phyloP scores from a whole-genome alignment of 805 yeast species.

The Scheffersomyces stipitis region DNA sequence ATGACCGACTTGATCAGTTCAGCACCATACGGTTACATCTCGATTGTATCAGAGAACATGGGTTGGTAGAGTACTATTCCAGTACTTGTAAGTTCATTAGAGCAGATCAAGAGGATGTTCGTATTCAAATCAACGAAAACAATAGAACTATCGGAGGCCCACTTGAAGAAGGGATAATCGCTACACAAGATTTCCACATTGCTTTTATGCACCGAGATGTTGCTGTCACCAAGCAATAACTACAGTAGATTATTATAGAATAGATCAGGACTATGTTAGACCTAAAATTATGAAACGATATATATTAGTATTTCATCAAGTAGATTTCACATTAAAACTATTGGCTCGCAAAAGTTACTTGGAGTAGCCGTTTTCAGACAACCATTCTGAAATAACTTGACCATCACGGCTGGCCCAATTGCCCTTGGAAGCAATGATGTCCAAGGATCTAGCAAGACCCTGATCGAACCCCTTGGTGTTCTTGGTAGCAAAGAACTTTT shows the following conservation, averaged over 20 bases:
- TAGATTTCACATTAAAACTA: background rate
- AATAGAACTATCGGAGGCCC: slow-evolving; percentile 12
- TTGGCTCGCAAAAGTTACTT: background rate
- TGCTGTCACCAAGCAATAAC: no score
- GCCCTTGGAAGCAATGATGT: slow-evolving; percentile 54
- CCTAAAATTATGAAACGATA: background rate
- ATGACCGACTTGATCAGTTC: slow-evolving; percentile 1
- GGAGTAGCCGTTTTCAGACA: slow-evolving; percentile 36
- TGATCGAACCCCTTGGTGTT: slow-evolving; percentile 65
- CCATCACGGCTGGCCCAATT: slow-evolving; percentile 61
- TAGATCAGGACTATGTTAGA: no score
- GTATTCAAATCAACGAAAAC: slow-evolving; percentile 12
- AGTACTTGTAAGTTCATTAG: slow-evolving; percentile 37
- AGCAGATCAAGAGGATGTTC: slow-evolving; percentile 18
- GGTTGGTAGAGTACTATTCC: slow-evolving; percentile 45
- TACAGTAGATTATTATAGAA: no score
- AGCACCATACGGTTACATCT: slow-evolving; percentile 30
- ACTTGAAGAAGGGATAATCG: slow-evolving; percentile 40
- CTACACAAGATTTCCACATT: slow-evolving; percentile 40
- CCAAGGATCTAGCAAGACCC: slow-evolving; percentile 64
- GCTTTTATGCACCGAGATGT: slow-evolving; percentile 32
- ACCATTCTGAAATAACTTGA: slow-evolving; percentile 47
- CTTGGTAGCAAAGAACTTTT: slow-evolving; percentile 50
- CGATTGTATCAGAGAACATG: slow-evolving; percentile 50
- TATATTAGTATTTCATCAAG: background rate